These are phyloP conservation scores for Sporisorium exsertum DNA, from an alignment of 1,284 basidiomycete genomes.

Conservation along the genomic window DNA sequence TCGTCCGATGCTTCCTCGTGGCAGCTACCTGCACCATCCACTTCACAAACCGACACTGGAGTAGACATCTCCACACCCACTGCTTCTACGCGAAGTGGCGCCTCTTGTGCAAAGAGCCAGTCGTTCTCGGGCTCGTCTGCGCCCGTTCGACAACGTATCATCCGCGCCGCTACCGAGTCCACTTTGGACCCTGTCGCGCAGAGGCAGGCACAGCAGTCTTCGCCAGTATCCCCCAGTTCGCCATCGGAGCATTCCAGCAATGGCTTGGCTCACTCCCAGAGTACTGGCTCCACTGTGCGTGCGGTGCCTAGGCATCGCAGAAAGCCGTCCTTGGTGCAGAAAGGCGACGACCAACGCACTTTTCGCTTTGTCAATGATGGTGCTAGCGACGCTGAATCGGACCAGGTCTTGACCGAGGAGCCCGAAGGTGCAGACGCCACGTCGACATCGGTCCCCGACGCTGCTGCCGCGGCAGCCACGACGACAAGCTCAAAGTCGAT, in stretches of 20 bases:
- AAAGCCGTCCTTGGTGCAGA: conserved; percentile 34
- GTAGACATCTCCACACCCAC: conserved; percentile 12
- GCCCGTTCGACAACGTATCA: conserved; percentile 26
- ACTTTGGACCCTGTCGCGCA: conserved; percentile 12
- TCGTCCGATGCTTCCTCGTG: conserved; percentile 13
- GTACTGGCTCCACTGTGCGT: conserved; percentile 6
- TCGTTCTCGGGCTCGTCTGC: conserved; percentile 24
- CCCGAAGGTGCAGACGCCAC: conserved; percentile 5
- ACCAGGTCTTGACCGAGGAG: conserved; percentile 7
- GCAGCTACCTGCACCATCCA: conserved; percentile 3
- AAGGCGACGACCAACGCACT: conserved; percentile 37
- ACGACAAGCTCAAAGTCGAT: neutral
- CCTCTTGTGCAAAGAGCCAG: conserved; percentile 21
- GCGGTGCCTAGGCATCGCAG: conserved; percentile 8
- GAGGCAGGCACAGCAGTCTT: conserved; percentile 2
- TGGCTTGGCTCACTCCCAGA: conserved; percentile 15
- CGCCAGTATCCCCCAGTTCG: neutral
- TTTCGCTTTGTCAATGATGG: conserved; percentile 39
- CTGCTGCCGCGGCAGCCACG: neutral
- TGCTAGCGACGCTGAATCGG: conserved; percentile 17
- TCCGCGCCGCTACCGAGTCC: conserved; percentile 32
- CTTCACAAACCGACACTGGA: neutral
- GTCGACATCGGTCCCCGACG: neutral
- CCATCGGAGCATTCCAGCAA: neutral
- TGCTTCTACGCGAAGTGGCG: neutral